Base-by-base conservation (phyloP, 1,139 yeast species). In the Yueomyces sp. region DNA sequence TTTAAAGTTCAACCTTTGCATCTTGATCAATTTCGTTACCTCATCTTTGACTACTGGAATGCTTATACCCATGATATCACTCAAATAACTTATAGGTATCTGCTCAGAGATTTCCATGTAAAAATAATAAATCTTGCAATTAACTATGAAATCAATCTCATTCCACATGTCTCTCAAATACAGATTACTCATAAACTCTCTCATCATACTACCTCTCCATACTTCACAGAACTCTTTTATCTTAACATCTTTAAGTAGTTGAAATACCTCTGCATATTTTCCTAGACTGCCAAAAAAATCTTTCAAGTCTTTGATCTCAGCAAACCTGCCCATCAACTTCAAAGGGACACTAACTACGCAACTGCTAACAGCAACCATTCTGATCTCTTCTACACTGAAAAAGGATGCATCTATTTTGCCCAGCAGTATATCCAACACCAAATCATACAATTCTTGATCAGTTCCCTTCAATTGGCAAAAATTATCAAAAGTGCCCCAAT, bases 91-190 rank as follows among this genome's bases (percentile, higher is more conserved):
- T 7, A 57, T 44, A 27, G 46, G 46, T 12, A 59, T 40, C 36
- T 40, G 45, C 27, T 46, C 48, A 2, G 61, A 52, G 3, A 58
- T 46, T 36, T 54, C 46, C 39, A 59, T 39, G 44, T 59, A 57
- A 38, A 59, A 55, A 27, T 52, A 51, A 39, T 54, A 55, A 19
- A 58, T 50, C 40, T 58, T 59, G 36, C 47, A 42, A 35, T 59
- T 47, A 53, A 58, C 52, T 9, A 46, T 43, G 28, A 37, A 41
- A 12, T 50, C 48, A 2, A 54, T 51, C 8, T 36, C 41, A 2
- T 40, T 38, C 61, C 60, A 56, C 29, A 44, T 46, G 12, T 46
- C 46, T 29, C 39, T 38, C 8, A 59, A 41, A 31, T 57, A 49
- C 6, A 44, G 34, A 43, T 58, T 52, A 19, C 41, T 28, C 9